These are phyloP conservation scores for Thecaphora thlaspeos DNA, from an alignment of 1,284 basidiomycete genomes.

Conservation along the genomic window DNA sequence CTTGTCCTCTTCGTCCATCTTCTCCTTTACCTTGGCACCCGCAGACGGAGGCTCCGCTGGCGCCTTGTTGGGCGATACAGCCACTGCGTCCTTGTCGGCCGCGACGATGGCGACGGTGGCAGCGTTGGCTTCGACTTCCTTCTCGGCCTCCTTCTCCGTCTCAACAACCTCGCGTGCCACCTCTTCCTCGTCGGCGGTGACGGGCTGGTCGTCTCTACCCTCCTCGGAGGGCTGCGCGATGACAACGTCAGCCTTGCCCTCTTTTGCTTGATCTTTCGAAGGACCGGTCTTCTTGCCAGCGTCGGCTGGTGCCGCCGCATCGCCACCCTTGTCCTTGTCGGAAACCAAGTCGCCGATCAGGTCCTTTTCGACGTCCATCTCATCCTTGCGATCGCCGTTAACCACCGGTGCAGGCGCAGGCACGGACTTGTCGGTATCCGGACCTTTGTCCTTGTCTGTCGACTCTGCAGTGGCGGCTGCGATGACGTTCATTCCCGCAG, in stretches of 20 bases:
- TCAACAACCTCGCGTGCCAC: neutral
- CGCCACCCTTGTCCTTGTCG: too few relatives aligned
- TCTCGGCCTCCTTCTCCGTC: conserved; percentile 4
- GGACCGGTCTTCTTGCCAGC: too few relatives aligned
- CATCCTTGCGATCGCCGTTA: neutral
- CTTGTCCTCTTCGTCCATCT: neutral
- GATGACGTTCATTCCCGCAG: too few relatives aligned
- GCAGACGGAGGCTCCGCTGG: too few relatives aligned
- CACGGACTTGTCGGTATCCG: neutral
- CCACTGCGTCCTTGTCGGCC: too few relatives aligned
- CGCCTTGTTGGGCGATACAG: too few relatives aligned
- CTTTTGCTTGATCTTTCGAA: neutral
- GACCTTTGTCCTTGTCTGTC: too few relatives aligned
- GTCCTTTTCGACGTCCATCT: neutral
- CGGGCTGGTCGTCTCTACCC: conserved; percentile 2
- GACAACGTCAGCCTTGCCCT: conserved; percentile 1
- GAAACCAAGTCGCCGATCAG: neutral
- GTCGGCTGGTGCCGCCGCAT: too few relatives aligned
- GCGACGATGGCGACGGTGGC: too few relatives aligned
- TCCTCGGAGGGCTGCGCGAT: neutral
- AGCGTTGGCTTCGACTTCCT: conserved; percentile 3
- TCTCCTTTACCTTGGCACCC: too few relatives aligned
- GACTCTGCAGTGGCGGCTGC: too few relatives aligned
- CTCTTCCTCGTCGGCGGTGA: conserved; percentile 5
- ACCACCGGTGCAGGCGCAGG: neutral